phyloP scores from a whole-genome alignment of 495 filamentous ascomycete genomes.

The Podospora anserina region DNA sequence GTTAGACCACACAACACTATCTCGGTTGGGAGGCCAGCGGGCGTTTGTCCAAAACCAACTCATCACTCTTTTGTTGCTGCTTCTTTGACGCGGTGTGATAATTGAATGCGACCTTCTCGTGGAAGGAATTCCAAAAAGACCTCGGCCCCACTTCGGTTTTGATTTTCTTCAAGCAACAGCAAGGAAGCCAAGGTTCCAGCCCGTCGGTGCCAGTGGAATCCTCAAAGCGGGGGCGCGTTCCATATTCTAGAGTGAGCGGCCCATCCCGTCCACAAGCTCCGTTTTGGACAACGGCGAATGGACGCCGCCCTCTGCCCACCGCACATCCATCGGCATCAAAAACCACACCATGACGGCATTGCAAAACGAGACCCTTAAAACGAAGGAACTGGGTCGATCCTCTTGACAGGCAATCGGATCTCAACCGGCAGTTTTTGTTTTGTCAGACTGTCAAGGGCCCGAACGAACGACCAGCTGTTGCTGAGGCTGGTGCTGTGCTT shows the following conservation, averaged over 20 bases:
- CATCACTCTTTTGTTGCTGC: neutral
- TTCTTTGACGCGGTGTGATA: neutral
- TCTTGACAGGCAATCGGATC: conserved; percentile 5
- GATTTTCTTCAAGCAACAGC: neutral
- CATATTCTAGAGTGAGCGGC: conserved; percentile 1
- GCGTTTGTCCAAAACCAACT: neutral
- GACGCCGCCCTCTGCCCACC: neutral
- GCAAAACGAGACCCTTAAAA: neutral
- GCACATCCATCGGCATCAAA: neutral
- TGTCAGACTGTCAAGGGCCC: neutral
- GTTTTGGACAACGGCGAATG: neutral
- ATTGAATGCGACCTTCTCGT: neutral
- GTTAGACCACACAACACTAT: neutral
- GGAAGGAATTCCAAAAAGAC: neutral
- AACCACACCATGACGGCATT: neutral
- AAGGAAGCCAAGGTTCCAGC: conserved; percentile 7
- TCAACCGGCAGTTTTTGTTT: neutral
- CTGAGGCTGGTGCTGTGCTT: neutral
- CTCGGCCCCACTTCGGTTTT: conserved; percentile 8
- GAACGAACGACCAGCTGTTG: too few relatives aligned
- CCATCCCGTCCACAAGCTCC: conserved; percentile 7
- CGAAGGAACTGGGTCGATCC: neutral
- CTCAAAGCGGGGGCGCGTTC: neutral
- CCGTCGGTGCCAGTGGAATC: conserved; percentile 4
- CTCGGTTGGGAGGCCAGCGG: neutral